Evolutionary conservation across 495 filamentous ascomycete species (phyloP).

Genomic region (Penicillium egyptiacum): DNA sequence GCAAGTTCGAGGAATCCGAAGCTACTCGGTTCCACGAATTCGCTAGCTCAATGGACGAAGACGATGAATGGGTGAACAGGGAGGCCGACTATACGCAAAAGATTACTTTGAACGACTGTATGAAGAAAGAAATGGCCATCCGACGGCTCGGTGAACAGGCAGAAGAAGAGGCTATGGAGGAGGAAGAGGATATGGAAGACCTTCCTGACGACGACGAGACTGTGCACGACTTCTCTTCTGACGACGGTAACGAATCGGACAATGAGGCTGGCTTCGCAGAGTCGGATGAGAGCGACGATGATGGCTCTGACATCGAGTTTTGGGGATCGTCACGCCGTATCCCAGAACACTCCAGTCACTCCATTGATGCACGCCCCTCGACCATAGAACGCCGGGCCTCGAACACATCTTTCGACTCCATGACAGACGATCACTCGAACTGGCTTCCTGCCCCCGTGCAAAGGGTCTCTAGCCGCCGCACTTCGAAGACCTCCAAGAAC

Average conservation of each 20-base stretch:
- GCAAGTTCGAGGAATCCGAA: conserved; percentile 63
- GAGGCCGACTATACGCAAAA: conserved; percentile 61
- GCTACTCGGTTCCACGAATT: conserved; percentile 89
- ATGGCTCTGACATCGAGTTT: conserved; percentile 68
- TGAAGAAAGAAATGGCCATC: conserved; percentile 87
- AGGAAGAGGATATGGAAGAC: conserved; percentile 59
- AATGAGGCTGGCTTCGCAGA: conserved; percentile 92
- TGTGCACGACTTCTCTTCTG: conserved; percentile 61
- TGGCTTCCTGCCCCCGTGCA: conserved; percentile 35
- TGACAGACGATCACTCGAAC: conserved; percentile 45
- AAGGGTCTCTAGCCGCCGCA: conserved; percentile 29
- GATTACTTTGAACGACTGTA: conserved; percentile 83
- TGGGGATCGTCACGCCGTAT: conserved; percentile 70
- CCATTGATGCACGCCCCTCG: conserved; percentile 48
- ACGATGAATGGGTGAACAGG: conserved; percentile 83
- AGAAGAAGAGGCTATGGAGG: conserved; percentile 77
- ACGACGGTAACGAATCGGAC: conserved; percentile 88
- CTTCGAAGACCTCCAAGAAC: conserved; percentile 43
- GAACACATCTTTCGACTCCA: conserved; percentile 65
- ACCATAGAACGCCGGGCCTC: conserved; percentile 51
- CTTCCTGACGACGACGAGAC: conserved; percentile 60
- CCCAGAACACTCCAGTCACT: conserved; percentile 54
- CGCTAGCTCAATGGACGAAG: conserved; percentile 73
- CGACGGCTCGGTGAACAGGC: conserved; percentile 85
- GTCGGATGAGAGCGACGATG: conserved; percentile 76